Evolutionary conservation across 2,329 filamentous ascomycete species (phyloP), one percentile per base, ranked within the genome.

Genomic region (Sporothrix luriei): DNA sequence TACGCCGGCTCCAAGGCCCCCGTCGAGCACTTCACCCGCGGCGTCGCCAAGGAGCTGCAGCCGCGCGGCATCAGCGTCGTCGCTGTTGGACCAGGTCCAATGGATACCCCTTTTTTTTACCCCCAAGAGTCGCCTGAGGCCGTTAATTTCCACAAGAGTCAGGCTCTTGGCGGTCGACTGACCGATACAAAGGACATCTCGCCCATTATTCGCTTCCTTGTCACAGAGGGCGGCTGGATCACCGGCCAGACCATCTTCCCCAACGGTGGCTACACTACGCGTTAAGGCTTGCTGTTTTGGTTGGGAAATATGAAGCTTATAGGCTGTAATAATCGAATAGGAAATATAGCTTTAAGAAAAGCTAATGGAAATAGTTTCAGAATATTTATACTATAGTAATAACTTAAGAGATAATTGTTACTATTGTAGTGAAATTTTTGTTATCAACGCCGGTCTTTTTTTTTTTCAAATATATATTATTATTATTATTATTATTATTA

Each of bases 211-310:
- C 77, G 77, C 33, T 83, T 83, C 75, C 75, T 83, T 21, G 79
- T 77, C 68, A 82, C 80, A 3, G 80, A 83, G 68, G 81, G 81
- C 6, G 74, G 73, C 14, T 83, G 81, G 80, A 80, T 83, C 68
- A 82, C 80, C 0, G 81, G 81, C 26, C 80, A 83, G 76, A 83
- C 81, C 5, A 79, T 83, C 71, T 82, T 83, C 75, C 79, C 80
- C n/a, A 83, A 84, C 71, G 81, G 81, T 13, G 81, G 81, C 11
- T 83, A 83, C 71, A 83, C 81, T 2, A 82, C 80, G 43, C 78
- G 81, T 5, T 71, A 66, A 38, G n/a, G 19, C 38, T 19, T 21
- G 33, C 3, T 61, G 5, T 19, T 40, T 10, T 46, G 19, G 2
- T 24, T 16, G 5, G 16, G 21, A 19, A 21, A n/a, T 40, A 33